Percentiles rank a stretch among this genome's conserved stretches.
These are phyloP conservation scores for Heliamphora exappendiculata DNA, from an alignment of 148 eudicot genomes.

Conservation along the genomic window DNA sequence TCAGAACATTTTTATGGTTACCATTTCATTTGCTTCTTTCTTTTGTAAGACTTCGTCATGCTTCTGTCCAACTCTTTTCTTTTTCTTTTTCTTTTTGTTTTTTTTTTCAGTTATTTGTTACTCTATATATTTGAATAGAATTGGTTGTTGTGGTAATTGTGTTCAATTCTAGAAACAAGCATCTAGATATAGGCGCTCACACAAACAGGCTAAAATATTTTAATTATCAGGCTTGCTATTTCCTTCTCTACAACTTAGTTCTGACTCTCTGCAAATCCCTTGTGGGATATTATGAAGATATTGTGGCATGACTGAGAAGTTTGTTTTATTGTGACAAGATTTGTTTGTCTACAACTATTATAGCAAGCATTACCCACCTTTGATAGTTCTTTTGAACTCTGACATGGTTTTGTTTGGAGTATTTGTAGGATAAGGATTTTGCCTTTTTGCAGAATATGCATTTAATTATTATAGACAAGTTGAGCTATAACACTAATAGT, in stretches of 20 bases:
- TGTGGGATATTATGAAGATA: not conserved
- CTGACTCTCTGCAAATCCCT: not conserved
- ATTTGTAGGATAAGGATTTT: conserved; percentile 1
- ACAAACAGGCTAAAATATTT: not conserved
- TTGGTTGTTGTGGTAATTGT: not conserved
- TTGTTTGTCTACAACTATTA: not conserved
- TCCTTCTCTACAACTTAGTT: not conserved
- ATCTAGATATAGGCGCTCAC: not conserved
- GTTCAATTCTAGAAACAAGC: not conserved
- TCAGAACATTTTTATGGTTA: not conserved
- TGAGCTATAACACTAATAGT: not conserved
- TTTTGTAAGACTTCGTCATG: not conserved
- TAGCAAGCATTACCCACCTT: not conserved
- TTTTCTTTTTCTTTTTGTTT: not conserved
- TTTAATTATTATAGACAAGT: not conserved
- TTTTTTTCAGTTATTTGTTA: not conserved
- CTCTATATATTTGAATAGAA: not conserved
- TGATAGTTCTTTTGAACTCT: not conserved
- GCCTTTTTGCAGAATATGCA: not conserved
- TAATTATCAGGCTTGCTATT: not conserved
- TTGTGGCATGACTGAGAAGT: not conserved
- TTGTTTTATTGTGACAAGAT: not conserved
- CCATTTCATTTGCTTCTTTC: not conserved
- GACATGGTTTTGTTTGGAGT: not conserved
- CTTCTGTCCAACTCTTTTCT: not conserved